Percentiles rank a stretch among this genome's conserved stretches.
Conservation (phyloP, 306 rosid species). For the Malus orientalis region DNA sequence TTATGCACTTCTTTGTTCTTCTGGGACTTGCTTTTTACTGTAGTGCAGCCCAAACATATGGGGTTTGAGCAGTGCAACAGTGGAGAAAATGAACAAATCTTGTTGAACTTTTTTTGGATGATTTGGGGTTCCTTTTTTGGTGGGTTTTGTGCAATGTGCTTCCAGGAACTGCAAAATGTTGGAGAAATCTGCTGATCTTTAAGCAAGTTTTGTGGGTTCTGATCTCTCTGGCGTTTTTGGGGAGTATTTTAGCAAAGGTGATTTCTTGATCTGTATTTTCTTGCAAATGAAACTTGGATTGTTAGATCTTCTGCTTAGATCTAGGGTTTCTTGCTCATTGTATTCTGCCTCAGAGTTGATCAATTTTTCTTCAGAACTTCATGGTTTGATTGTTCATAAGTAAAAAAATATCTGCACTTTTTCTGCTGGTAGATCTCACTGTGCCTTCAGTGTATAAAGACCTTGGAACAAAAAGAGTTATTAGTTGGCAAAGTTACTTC, state of each 20-base stretch:
- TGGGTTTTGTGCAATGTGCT: background rate
- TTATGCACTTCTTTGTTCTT: background rate
- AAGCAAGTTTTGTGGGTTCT: background rate
- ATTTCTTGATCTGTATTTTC: slow-evolving; percentile 11
- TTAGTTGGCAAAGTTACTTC: background rate
- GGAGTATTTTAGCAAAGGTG: background rate
- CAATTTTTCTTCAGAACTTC: background rate
- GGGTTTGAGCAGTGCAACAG: slow-evolving; percentile 12
- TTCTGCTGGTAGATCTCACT: background rate
- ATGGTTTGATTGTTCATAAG: slow-evolving; percentile 3
- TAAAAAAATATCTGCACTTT: background rate
- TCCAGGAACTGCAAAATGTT: background rate
- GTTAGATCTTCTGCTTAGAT: slow-evolving; percentile 10
- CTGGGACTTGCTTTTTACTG: background rate
- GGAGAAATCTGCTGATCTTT: background rate
- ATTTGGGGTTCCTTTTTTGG: background rate
- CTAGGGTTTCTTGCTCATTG: slow-evolving; percentile 2
- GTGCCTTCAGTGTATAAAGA: background rate
- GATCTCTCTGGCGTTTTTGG: background rate
- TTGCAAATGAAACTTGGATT: background rate
- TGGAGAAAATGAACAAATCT: slow-evolving; percentile 4
- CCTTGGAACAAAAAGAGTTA: background rate
- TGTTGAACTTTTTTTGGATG: slow-evolving; percentile 3
- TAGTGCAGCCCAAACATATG: slow-evolving; percentile 1
- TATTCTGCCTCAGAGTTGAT: slow-evolving; percentile 5